Conservation (phyloP, 768 basidiomycete genomes). For the Kwoniella sp. region DNA sequence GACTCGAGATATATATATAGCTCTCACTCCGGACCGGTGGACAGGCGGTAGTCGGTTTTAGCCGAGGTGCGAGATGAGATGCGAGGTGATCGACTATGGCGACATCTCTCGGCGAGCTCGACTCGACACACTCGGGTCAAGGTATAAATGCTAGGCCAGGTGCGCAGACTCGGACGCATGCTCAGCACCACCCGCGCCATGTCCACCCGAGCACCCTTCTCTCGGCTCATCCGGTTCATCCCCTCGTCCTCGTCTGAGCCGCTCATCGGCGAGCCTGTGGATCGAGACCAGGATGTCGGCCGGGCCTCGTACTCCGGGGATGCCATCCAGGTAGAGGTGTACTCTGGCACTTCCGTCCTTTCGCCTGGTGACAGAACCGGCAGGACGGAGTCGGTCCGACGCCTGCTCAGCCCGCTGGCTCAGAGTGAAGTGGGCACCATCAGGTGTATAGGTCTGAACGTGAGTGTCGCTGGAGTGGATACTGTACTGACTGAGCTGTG, state of each 20-base stretch:
- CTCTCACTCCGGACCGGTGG: too few species aligned
- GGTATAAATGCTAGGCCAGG: too few species aligned
- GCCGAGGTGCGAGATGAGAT: too few species aligned
- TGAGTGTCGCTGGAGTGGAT: too few species aligned
- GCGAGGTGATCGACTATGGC: too few species aligned
- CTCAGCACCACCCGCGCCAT: too few species aligned
- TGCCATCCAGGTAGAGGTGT: slow-evolving; percentile 42
- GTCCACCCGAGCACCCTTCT: too few species aligned
- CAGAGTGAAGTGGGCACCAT: slow-evolving; percentile 48
- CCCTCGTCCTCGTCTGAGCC: slow-evolving; percentile 14
- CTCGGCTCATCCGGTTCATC: slow-evolving; percentile 45
- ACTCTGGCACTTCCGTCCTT: slow-evolving; percentile 35
- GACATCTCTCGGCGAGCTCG: too few species aligned
- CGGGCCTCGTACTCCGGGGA: slow-evolving; percentile 38
- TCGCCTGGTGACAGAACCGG: slow-evolving; percentile 42
- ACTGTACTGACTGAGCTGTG: neutral
- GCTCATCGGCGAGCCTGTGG: slow-evolving; percentile 46
- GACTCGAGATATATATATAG: too few species aligned
- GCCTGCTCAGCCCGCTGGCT: slow-evolving; percentile 41
- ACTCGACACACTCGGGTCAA: too few species aligned
- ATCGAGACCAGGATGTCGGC: slow-evolving; percentile 44
- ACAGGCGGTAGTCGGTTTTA: too few species aligned
- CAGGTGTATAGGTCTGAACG: slow-evolving; percentile 50
- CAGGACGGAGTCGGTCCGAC: slow-evolving; percentile 25
- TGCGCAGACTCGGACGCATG: too few species aligned